Conservation (phyloP, 164 flowering plant genomes). For the Macadamia integrifolia region DNA sequence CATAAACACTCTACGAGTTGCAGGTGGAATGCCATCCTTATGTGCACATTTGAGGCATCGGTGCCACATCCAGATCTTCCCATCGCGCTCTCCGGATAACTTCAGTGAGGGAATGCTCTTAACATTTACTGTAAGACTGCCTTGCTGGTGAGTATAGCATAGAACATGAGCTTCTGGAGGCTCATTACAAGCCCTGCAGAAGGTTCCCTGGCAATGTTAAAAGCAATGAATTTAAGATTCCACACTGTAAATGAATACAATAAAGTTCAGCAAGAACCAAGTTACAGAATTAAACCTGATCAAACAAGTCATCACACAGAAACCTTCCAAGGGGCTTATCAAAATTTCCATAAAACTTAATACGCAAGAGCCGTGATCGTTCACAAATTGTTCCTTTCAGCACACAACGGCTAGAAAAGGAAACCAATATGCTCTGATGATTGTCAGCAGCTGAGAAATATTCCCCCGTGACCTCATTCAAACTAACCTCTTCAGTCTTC, state of each 20-base stretch:
- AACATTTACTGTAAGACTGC: constrained; percentile 72
- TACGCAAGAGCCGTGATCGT: constrained; percentile 67
- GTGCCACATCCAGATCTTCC: constrained; percentile 93
- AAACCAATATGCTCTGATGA: constrained; percentile 74
- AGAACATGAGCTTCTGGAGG: constrained; percentile 83
- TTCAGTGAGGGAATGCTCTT: constrained; percentile 44
- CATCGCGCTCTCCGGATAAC: constrained; percentile 65
- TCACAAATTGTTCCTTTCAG: constrained; percentile 86
- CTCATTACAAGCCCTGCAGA: constrained; percentile 64
- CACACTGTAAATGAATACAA: not conserved
- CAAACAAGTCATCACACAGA: constrained; percentile 66
- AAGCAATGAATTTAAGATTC: not conserved
- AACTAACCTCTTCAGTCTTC: constrained; percentile 22
- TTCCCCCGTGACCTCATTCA: constrained; percentile 34
- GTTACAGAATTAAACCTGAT: constrained; percentile 39
- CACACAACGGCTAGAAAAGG: constrained; percentile 67
- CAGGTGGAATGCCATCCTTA: constrained; percentile 58
- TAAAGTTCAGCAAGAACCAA: not conserved
- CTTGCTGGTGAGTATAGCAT: constrained; percentile 78
- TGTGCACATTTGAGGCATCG: constrained; percentile 69
- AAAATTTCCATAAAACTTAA: constrained; percentile 72
- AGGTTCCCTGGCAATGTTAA: constrained; percentile 35
- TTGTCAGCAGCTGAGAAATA: constrained; percentile 66
- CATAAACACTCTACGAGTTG: constrained; percentile 70
- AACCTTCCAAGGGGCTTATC: constrained; percentile 82